Base-by-base conservation (phyloP, 2,329 filamentous ascomycete genomes). In the Claviceps cyperi region DNA sequence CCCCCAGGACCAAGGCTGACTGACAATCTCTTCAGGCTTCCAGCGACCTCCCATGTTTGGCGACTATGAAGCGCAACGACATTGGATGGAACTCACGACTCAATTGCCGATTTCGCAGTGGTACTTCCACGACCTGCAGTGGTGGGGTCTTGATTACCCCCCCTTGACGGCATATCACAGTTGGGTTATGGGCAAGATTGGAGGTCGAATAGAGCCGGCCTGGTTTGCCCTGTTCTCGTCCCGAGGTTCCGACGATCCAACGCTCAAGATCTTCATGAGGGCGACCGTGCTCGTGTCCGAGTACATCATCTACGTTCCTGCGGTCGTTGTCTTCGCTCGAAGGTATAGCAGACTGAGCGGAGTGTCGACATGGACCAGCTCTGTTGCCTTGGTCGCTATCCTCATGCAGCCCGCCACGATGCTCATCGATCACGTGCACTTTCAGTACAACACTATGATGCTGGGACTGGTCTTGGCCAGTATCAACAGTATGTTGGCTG, bases 381-480 rank as follows among this genome's bases (percentile, higher is more conserved):
- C 85, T 8, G 81, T 97, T 55, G 89, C 92, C 0, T 77, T 98
- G 24, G 84, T 86, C 13, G 92, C 90, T 1, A 83, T 98, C 53
- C 73, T 98, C 28, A 84, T 98, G 80, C 92, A 97, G 63, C 92
- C 92, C 1, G 81, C 81, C 3, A 87, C 83, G 1, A 89, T 97
- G 38, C 78, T 98, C 28, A 85, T 98, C 58, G 92, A 98, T 63
- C 91, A 98, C 62, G 86, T 91, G 6, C 92, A 84, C 62, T 98
- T 98, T 64, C 92, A 98, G 68, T 98, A 96, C 68, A 98, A 98
- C 65, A 94, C 90, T 0, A 90, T 98, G 47, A 98, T 98, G 92
- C 80, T 98, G 15, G 92, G 94, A 2, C 79, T 97, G 46, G 81
- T 92, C 9, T 72, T 94, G 32, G 88, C 88, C 0, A 87, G 84